These are phyloP conservation scores for Aspergillus caelatus DNA, from an alignment of 2,329 filamentous ascomycete species.

Conservation along the genomic window DNA sequence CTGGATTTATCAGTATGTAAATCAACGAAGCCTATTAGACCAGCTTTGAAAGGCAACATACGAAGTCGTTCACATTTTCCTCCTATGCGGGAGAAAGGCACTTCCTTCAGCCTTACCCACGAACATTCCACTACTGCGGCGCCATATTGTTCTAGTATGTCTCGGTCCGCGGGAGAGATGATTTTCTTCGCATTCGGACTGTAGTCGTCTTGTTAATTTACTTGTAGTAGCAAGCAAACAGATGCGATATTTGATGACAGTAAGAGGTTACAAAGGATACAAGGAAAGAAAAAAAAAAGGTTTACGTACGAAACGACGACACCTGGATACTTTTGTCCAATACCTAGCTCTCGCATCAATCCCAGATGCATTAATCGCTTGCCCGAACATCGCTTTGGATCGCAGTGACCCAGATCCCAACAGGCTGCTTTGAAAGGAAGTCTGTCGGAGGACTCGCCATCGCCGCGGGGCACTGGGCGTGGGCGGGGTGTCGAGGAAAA, in stretches of 20 bases:
- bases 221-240: background rate
- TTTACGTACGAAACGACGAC: conserved; percentile 76
- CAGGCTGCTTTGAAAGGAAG: conserved; percentile 85
- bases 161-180: conserved; percentile 78
- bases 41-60: conserved; percentile 29
- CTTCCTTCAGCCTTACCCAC: conserved; percentile 89
- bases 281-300: conserved; percentile 1
- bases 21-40: background rate
- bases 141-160: conserved; percentile 82
- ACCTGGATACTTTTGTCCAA: conserved; percentile 89
- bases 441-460: conserved; percentile 42
- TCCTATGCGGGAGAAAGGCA: conserved; percentile 88
- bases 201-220: background rate
- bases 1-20: conserved; percentile 25
- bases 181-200: conserved; percentile 85
- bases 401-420: conserved; percentile 97
- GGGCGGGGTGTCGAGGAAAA: conserved; percentile 60
- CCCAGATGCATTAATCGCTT: conserved; percentile 92
- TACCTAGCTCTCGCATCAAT: conserved; percentile 87
- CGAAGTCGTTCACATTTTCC: conserved; percentile 85
- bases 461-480: conserved; percentile 50
- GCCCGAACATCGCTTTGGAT: conserved; percentile 93
- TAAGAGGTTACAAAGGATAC: background rate
- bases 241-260: background rate
- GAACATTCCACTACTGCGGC: conserved; percentile 96